A percentile compares a stretch with the other conserved stretches of the same genome.
phyloP scores from a whole-genome alignment of 192 early-diverging fungal species.

The Spinellus fusiger region DNA sequence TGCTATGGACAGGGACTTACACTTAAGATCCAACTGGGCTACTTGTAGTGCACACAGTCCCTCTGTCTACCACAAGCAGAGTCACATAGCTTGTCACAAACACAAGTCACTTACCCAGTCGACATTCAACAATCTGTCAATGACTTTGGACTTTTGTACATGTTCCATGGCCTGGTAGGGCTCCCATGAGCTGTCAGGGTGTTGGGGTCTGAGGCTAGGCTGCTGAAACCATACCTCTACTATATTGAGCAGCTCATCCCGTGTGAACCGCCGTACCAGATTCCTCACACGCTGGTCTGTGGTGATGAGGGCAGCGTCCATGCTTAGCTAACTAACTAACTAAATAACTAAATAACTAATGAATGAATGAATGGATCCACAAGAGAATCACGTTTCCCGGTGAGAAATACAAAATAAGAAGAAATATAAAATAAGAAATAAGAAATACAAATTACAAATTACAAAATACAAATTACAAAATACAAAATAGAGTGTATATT shows the following conservation, averaged over 20 bases:
- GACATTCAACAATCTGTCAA: neutral
- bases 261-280: neutral
- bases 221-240: neutral
- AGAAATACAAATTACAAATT: no score
- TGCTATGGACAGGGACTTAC: no score
- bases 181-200: neutral
- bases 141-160: neutral
- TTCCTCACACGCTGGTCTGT: neutral
- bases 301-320: no score
- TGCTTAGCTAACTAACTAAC: neutral
- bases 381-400: no score
- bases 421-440: neutral
- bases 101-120: neutral
- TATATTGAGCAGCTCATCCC: neutral
- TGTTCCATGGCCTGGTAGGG: neutral
- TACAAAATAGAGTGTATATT: no score
- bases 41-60: neutral
- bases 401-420: neutral
- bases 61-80: neutral
- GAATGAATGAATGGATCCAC: neutral
- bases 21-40: neutral
- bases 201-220: neutral
- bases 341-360: neutral
- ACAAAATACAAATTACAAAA: no score
- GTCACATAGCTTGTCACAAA: no score